phyloP scores from a whole-genome alignment of 2,329 filamentous ascomycete genomes.

The Davidsoniella australis region DNA sequence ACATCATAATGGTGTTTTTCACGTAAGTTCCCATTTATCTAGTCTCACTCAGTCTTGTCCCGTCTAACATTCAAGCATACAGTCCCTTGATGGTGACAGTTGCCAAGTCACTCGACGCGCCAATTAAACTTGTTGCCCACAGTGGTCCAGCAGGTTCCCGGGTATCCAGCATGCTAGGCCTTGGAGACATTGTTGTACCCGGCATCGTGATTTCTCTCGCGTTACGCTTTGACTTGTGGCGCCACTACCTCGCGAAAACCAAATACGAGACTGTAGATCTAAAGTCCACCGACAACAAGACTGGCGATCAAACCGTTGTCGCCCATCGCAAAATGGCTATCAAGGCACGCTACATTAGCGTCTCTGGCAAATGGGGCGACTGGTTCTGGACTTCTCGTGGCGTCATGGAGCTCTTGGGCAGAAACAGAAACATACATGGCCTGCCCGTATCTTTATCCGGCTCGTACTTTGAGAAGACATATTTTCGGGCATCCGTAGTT shows the following conservation, averaged over 20 bases:
- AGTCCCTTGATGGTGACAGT: conserved; percentile 74
- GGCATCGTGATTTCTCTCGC: conserved; percentile 81
- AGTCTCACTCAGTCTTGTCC: neutral
- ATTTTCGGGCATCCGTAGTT: conserved; percentile 60
- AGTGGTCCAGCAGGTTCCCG: conserved; percentile 47
- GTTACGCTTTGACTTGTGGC: conserved; percentile 77
- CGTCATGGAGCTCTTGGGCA: neutral
- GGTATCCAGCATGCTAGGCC: conserved; percentile 65
- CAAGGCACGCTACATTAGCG: conserved; percentile 36
- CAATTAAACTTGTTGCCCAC: conserved; percentile 74
- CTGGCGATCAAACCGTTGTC: conserved; percentile 20
- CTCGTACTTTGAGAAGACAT: conserved; percentile 55
- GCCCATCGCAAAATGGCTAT: conserved; percentile 25
- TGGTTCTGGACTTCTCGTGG: conserved; percentile 50
- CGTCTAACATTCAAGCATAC: conserved; percentile 14
- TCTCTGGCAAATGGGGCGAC: conserved; percentile 66
- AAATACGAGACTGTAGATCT: conserved; percentile 21
- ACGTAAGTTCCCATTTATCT: conserved; percentile 34
- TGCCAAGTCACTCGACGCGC: conserved; percentile 75
- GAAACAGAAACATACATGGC: neutral
- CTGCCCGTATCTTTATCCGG: conserved; percentile 1
- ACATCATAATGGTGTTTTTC: conserved; percentile 84
- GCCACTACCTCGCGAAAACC: conserved; percentile 58
- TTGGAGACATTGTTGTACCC: conserved; percentile 87
- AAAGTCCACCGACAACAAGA: neutral